Evolutionary conservation across 306 rosid species (phyloP).

Genomic region (Acacia melanoxylon): DNA sequence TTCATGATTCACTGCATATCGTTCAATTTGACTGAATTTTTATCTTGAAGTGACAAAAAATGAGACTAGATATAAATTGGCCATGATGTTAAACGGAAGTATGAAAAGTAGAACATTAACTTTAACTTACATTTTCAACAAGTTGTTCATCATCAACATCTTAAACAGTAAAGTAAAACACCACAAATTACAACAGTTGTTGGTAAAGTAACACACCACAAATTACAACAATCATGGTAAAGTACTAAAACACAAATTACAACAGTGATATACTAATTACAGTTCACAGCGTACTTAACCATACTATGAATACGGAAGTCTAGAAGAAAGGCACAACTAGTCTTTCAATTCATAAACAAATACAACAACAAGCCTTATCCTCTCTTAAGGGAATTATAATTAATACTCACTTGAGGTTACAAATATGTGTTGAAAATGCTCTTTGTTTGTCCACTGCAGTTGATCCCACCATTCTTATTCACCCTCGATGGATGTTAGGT

Average conservation of each 20-base stretch:
- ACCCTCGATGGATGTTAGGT: constrained; percentile 8
- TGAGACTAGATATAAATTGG: neutral
- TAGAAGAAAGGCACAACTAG: no score
- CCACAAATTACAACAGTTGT: neutral
- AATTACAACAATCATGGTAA: no score
- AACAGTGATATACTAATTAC: no score
- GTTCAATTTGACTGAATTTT: neutral
- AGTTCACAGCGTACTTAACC: no score
- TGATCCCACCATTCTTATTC: constrained; percentile 12
- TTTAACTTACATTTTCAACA: neutral
- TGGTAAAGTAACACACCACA: neutral
- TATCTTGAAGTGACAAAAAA: neutral
- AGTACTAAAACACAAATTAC: no score
- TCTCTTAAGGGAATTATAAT: neutral
- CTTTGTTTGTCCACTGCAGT: neutral
- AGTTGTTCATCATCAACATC: neutral
- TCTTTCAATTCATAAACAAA: no score
- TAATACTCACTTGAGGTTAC: neutral
- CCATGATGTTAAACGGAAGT: neutral
- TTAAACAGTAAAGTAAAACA: neutral
- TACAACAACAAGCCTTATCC: no score
- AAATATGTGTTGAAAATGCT: constrained; percentile 2
- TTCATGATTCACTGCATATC: neutral
- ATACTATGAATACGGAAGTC: no score
- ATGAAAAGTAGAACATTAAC: neutral